Evolutionary conservation across 2,329 filamentous ascomycete genomes (phyloP).

Genomic region (Fonsecaea pugnacius): DNA sequence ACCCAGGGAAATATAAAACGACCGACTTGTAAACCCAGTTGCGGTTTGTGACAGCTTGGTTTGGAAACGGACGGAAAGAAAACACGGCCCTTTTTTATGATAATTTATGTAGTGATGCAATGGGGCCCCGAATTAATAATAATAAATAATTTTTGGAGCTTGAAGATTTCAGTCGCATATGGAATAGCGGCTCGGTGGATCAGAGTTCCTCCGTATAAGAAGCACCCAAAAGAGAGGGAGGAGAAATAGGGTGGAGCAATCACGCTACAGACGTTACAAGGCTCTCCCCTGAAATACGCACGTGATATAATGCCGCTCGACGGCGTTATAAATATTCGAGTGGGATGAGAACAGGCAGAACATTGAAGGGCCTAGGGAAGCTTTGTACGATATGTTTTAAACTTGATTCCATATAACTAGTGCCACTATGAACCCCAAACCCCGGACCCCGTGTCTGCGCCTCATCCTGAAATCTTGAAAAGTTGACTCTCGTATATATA

Average conservation of each 20-base stretch:
- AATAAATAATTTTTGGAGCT: constrained; percentile 20
- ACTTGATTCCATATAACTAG: too few species aligned
- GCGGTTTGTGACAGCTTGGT: too few species aligned
- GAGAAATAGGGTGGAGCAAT: not conserved
- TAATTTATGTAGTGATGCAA: constrained; percentile 17
- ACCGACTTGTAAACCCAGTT: not conserved
- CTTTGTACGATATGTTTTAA: too few species aligned
- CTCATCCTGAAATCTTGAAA: not conserved
- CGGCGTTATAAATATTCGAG: too few species aligned
- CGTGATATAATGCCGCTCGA: too few species aligned
- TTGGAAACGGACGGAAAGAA: too few species aligned
- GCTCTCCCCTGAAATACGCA: not conserved
- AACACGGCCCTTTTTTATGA: too few species aligned
- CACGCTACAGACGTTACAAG: not conserved
- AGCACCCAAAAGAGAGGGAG: too few species aligned
- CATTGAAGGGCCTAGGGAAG: too few species aligned
- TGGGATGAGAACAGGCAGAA: too few species aligned
- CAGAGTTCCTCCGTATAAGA: not conserved
- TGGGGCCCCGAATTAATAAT: not conserved
- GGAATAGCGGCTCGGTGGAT: not conserved
- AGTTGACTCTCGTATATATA: too few species aligned
- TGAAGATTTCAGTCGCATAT: not conserved
- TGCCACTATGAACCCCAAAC: too few species aligned
- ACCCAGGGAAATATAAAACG: not conserved
- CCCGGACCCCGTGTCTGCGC: not conserved